Percentiles rank a stretch among this genome's conserved stretches.
Conservation (phyloP, 2,329 filamentous ascomycete species). For the Colletotrichum sansevieriae region DNA sequence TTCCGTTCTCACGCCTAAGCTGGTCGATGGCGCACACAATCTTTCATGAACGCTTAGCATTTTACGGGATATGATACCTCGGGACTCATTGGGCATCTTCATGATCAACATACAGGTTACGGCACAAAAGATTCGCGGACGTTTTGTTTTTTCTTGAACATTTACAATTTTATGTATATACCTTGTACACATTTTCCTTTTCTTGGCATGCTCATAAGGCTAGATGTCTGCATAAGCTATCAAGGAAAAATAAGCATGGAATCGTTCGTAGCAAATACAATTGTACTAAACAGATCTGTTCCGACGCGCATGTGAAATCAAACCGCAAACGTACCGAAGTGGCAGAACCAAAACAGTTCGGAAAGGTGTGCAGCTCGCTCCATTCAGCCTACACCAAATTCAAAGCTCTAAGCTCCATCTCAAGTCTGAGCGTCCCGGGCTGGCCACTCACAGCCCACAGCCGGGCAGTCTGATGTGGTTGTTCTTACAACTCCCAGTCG, state of each 20-base stretch:
- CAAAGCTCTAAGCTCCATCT: conserved; percentile 2
- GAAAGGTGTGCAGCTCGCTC: no score
- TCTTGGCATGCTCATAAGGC: not conserved
- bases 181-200: conserved; percentile 24
- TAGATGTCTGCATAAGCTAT: conserved; percentile 10
- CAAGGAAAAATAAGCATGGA: not conserved
- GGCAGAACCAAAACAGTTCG: no score
- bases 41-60: conserved; percentile 33
- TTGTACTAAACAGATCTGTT: no score
- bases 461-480: conserved; percentile 2
- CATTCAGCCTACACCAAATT: no score
- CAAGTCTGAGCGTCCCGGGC: not conserved
- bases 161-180: conserved; percentile 37
- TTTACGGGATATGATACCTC: conserved; percentile 38
- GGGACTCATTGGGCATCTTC: conserved; percentile 22
- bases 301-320: no score
- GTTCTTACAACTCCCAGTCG: conserved; percentile 2
- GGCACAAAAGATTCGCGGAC: conserved; percentile 18
- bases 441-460: not conserved
- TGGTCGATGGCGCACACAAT: conserved; percentile 33
- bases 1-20: conserved; percentile 41
- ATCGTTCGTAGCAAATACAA: not conserved
- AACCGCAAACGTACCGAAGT: no score
- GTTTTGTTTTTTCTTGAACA: conserved; percentile 27
- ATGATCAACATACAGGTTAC: conserved; percentile 17